Evolutionary conservation across 371 early-diverging fungal genomes (phyloP), one percentile per base, ranked within the genome.

Genomic region (Chytridiales sp.): DNA sequence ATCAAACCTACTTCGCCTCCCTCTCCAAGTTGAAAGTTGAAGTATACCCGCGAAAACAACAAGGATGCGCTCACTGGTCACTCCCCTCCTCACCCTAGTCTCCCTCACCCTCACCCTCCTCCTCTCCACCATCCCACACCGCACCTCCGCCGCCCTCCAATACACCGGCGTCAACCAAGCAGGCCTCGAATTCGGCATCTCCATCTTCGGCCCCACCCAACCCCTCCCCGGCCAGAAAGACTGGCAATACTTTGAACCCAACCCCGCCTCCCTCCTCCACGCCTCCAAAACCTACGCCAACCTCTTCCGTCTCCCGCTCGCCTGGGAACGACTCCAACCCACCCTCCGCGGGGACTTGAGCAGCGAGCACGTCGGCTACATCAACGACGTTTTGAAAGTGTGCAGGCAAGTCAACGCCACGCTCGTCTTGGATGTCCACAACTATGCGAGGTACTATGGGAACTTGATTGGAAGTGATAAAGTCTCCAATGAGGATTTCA

Each of bases 141-240:
- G n/a, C n/a, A n/a, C n/a, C n/a, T n/a, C n/a, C n/a, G n/a, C 54
- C 9, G 36, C 54, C 19, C 51, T 64, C 19, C 27, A 35, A 19
- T 67, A 67, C 53, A 31, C 70, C 29, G 70, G 70, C 31, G 64
- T 66, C 35, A 47, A 60, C 26, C 64, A 70, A 41, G 47, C 70
- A 19, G 67, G 70, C 31, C 70, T 60, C 38, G 70, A 70, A 49
- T 70, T 70, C 47, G 70, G 72, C 13, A 61, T 40, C 27, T 27
- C 30, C 15, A 21, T 36, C 21, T 55, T 13, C 39, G 58, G 52
- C 8, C 26, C 43, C 24, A 11, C 53, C 36, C 6, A 26, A 31
- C 24, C n/a, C 35, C 11, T 47, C 19, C 50, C 59, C 29, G 47
- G 59, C 6, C 31, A 19, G 32, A 11, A 22, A 6, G 35, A 35